Conservation (phyloP, 768 basidiomycete species). For the Termitomyces sp. region DNA sequence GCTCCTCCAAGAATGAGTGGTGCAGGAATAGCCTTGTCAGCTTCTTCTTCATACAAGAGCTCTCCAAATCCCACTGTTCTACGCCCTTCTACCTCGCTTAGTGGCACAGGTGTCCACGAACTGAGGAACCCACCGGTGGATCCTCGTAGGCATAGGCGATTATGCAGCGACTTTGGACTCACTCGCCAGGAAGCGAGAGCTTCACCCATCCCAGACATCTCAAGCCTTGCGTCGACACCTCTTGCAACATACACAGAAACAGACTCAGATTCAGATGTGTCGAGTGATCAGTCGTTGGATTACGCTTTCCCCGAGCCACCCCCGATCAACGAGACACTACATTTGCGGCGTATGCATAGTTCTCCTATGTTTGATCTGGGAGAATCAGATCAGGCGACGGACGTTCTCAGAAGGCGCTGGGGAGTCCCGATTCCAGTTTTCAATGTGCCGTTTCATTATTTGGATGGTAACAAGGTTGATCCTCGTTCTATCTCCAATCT, state of each 20-base stretch:
- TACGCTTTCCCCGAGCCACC: conserved; percentile 40
- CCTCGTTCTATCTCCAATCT: not conserved
- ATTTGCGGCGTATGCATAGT: conserved; percentile 36
- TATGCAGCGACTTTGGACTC: conserved; percentile 25
- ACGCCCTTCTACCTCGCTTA: not conserved
- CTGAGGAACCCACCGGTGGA: conserved; percentile 18
- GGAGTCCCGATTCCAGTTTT: conserved; percentile 1
- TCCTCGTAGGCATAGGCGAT: conserved; percentile 23
- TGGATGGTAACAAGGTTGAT: not conserved
- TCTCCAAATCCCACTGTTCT: not conserved
- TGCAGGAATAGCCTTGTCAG: not conserved
- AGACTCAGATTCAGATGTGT: conserved; percentile 27
- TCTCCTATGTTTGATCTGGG: conserved; percentile 32
- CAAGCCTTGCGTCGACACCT: conserved; percentile 23
- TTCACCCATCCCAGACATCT: conserved; percentile 6
- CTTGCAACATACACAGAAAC: conserved; percentile 21
- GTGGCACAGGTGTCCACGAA: not conserved
- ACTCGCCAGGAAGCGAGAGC: conserved; percentile 8
- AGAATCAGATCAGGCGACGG: conserved; percentile 19
- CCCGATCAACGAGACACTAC: conserved; percentile 27
- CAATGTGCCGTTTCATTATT: not conserved
- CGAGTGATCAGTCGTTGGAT: conserved; percentile 29
- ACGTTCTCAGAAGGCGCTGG: conserved; percentile 18
- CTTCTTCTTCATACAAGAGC: conserved; percentile 1
- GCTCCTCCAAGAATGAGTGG: conserved; percentile 1